These are phyloP conservation scores for Vaccinium macrocarpon DNA, from an alignment of 148 eudicot species.

Conservation along the genomic window DNA sequence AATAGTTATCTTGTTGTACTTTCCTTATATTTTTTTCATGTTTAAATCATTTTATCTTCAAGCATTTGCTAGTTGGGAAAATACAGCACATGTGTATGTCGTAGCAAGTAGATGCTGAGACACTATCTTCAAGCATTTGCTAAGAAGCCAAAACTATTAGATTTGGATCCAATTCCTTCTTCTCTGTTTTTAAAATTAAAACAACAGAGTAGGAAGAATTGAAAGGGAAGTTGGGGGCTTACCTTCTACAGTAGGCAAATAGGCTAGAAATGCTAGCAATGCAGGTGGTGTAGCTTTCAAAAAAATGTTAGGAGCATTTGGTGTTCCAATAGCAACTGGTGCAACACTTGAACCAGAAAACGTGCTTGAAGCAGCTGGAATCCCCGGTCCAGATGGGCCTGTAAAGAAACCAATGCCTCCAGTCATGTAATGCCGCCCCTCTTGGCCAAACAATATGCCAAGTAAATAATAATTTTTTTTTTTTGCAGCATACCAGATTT, in stretches of 20 bases:
- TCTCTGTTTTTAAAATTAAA: not conserved
- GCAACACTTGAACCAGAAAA: constrained; percentile 25
- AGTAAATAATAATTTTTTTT: not conserved
- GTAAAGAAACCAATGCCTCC: constrained; percentile 32
- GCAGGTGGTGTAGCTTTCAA: constrained; percentile 72
- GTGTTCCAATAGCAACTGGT: constrained; percentile 27
- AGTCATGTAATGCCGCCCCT: not conserved
- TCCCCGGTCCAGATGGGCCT: constrained; percentile 44
- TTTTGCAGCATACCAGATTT: constrained; percentile 51
- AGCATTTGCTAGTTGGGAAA: not conserved
- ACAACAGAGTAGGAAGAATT: not conserved
- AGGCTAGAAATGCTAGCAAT: constrained; percentile 62
- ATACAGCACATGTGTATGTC: not conserved
- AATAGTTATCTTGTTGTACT: not conserved
- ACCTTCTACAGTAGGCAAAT: constrained; percentile 90
- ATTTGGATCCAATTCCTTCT: not conserved
- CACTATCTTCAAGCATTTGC: not conserved
- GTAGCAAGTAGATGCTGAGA: not conserved
- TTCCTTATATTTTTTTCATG: not conserved
- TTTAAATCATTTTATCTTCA: not conserved
- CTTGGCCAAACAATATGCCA: not conserved
- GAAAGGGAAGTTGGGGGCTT: constrained; percentile 8
- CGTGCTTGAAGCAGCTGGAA: constrained; percentile 35
- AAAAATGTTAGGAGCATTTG: constrained; percentile 54
- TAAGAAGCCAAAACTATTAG: not conserved